Percentiles rank a stretch among this genome's conserved stretches.
These are phyloP conservation scores for Pugionium cornutum DNA, from an alignment of 345 rosid genomes.

Conservation along the genomic window DNA sequence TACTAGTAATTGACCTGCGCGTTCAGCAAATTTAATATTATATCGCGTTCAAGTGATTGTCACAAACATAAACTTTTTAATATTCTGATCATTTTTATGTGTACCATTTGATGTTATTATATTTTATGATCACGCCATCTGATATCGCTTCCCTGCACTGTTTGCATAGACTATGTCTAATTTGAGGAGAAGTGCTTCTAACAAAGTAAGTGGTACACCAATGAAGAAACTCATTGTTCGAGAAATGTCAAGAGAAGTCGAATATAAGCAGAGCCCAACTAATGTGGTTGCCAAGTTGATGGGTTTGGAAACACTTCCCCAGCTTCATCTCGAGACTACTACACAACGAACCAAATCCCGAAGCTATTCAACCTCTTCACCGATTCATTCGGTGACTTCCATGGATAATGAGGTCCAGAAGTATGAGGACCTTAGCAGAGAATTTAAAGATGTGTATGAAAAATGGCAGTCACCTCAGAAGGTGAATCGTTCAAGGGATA, in stretches of 20 bases:
- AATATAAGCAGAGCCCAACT: conserved; percentile 53
- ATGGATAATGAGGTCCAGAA: conserved; percentile 55
- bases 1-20: background rate
- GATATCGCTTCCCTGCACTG: conserved; percentile 16
- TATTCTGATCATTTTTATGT: conserved; percentile 5
- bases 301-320: conserved; percentile 91
- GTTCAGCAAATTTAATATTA: too few species aligned
- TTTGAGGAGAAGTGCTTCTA: conserved; percentile 59
- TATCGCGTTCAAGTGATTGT: background rate
- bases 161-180: conserved; percentile 58
- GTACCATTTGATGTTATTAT: conserved; percentile 33
- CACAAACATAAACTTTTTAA: conserved; percentile 26
- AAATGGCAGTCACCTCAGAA: conserved; percentile 61
- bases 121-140: conserved; percentile 30
- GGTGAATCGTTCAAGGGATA: conserved; percentile 44
- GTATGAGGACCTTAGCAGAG: conserved; percentile 51
- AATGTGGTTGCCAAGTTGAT: conserved; percentile 93
- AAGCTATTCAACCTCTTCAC: conserved; percentile 54
- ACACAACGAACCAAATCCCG: conserved; percentile 54
- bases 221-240: conserved; percentile 82
- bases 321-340: conserved; percentile 49
- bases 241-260: conserved; percentile 82
- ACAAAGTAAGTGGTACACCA: conserved; percentile 62
- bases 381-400: conserved; percentile 50
- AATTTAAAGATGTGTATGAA: conserved; percentile 63